Evolutionary conservation across 192 early-diverging fungal species (phyloP).

Genomic region (Coemansia guatemalensis): DNA sequence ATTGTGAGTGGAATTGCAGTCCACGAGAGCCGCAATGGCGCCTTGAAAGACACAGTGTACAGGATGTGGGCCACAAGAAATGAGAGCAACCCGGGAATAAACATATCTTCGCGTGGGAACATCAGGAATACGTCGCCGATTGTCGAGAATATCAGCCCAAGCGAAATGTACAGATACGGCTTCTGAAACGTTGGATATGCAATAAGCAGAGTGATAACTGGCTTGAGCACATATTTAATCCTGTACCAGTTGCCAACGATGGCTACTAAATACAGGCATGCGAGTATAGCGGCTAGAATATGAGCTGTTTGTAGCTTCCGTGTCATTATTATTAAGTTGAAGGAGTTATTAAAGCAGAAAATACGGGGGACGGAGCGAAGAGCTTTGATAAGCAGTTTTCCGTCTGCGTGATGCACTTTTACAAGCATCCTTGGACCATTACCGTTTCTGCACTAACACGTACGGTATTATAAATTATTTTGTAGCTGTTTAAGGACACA

Average conservation of each 20-base stretch:
- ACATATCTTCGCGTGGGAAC: conserved; percentile 31
- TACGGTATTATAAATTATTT: not conserved
- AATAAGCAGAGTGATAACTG: conserved; percentile 37
- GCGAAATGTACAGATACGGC: conserved; percentile 8
- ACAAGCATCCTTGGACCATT: not conserved
- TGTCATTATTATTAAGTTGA: not conserved
- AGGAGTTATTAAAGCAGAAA: not conserved
- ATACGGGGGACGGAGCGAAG: not conserved
- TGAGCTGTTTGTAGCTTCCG: conserved; percentile 5
- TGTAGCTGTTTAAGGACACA: not conserved
- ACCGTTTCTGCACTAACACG: not conserved
- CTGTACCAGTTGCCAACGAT: conserved; percentile 11
- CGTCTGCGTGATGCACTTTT: not conserved
- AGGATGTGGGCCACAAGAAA: conserved; percentile 43
- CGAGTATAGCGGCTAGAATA: conserved; percentile 8
- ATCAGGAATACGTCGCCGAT: conserved; percentile 42
- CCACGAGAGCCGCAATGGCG: conserved; percentile 20
- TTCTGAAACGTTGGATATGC: conserved; percentile 18
- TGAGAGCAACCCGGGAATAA: conserved; percentile 39
- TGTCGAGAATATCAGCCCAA: conserved; percentile 32
- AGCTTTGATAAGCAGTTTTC: not conserved
- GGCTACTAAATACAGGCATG: conserved; percentile 26
- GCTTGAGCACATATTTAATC: conserved; percentile 40
- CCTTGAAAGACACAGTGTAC: conserved; percentile 26
- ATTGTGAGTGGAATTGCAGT: conserved; percentile 14